Base-by-base conservation (phyloP, 179 eudicot genomes). In the Silene vulgaris region DNA sequence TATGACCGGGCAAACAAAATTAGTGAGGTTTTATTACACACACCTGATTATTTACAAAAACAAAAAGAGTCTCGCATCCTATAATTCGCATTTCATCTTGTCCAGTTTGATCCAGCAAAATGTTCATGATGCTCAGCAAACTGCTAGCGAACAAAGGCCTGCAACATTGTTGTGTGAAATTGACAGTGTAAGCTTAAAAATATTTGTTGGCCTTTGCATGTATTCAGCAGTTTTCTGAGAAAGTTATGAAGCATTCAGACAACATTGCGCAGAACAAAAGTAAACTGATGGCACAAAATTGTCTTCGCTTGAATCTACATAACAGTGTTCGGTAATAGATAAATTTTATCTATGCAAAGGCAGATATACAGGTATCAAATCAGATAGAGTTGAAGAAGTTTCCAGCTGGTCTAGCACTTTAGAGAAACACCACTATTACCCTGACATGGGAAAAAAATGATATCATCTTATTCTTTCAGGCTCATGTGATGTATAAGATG, bases 141-240 rank as follows among this genome's bases (percentile, higher is more conserved):
- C 97, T 91, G 82, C 87, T 88, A 1, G 98, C 98, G 73, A 96
- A 90, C 79, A 96, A 87, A 78, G 99, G 94, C 97, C 99, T 96
- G 94, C 65, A 73, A 37, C 63, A 72, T 68, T 71, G 17, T 54
- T n/a, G 62, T 16, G 23, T 26, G 59, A 73, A 73, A 26, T 9
- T 59, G 30, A 28, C 48, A 52, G 9, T 12, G 57, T 29, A 50
- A 12, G 67, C 20, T 69, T 17, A 29, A 37, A 64, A 57, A 64
- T 20, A 20, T 50, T n/a, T 29, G 32, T 40, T 43, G 63, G 26
- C 17, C 30, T 26, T 23, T 26, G 29, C 17, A 71, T 71, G 57
- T 43, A 11, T 45, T 43, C 30, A 2, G 16, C 43, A 66, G 59
- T 21, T 45, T 2, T 32, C 54, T 29, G 4, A 30, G 45, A 65